phyloP scores from a whole-genome alignment of 176 grass and related monocot genomes.

The Urochloa ruziziensis region DNA sequence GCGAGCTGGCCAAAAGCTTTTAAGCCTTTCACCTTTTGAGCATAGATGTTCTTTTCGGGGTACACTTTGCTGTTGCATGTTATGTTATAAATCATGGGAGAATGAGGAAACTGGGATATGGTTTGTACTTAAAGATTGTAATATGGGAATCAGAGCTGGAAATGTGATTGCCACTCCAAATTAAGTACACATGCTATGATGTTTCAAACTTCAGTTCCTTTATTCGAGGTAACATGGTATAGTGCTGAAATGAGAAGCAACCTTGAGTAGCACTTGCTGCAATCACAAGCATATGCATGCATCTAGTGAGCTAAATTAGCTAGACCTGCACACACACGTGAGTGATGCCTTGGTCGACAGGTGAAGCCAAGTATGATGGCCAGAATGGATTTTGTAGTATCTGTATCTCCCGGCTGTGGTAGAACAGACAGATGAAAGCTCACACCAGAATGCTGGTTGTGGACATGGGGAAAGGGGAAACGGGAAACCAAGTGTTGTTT shows the following conservation, averaged over 20 bases:
- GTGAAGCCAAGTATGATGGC: neutral
- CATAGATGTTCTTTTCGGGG: neutral
- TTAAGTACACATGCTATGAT: neutral
- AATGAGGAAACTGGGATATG: neutral
- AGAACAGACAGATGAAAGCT: neutral
- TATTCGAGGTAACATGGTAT: neutral
- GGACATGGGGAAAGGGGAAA: neutral
- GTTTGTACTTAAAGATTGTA: neutral
- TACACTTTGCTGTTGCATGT: neutral
- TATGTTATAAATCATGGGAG: neutral
- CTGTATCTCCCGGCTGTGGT: neutral
- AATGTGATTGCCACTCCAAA: conserved; percentile 1
- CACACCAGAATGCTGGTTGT: neutral
- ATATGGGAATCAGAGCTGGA: neutral
- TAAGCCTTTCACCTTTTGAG: neutral
- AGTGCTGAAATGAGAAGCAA: conserved; percentile 1
- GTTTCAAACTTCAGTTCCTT: neutral
- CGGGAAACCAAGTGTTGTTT: neutral
- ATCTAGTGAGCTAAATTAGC: neutral
- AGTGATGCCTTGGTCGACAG: neutral
- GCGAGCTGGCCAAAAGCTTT: neutral
- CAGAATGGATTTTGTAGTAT: neutral
- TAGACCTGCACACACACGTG: conserved; percentile 3
- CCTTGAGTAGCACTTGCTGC: conserved; percentile 9
- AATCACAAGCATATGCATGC: conserved; percentile 10